These are phyloP conservation scores for Podosphaera xanthii DNA, from an alignment of 2,329 filamentous ascomycete species.

Conservation along the genomic window DNA sequence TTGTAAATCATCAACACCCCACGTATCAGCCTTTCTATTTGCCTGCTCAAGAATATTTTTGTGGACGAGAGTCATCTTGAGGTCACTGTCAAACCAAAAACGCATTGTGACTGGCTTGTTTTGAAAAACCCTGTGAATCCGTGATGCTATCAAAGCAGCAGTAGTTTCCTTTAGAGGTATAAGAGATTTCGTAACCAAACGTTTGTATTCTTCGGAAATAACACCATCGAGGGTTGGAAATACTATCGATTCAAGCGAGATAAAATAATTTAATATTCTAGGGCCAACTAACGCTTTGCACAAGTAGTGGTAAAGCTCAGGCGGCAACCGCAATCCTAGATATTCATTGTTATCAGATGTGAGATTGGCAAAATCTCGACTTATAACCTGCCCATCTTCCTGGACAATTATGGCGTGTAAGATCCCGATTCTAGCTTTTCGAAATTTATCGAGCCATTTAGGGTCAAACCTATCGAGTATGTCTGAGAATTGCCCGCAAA, in stretches of 20 bases:
- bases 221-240: slow-evolving; percentile 71
- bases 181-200: slow-evolving; percentile 52
- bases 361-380: slow-evolving; percentile 48
- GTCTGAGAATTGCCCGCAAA: slow-evolving; percentile 61
- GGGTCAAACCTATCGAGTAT: slow-evolving; percentile 47
- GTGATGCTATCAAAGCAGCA: slow-evolving; percentile 54
- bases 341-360: slow-evolving; percentile 76
- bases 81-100: slow-evolving; percentile 63
- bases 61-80: slow-evolving; percentile 45
- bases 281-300: slow-evolving; percentile 62
- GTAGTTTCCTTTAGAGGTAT: slow-evolving; percentile 53
- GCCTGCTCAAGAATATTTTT: slow-evolving; percentile 26
- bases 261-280: slow-evolving; percentile 60
- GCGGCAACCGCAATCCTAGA: slow-evolving; percentile 68
- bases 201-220: slow-evolving; percentile 57
- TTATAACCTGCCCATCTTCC: slow-evolving; percentile 41
- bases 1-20: slow-evolving; percentile 46
- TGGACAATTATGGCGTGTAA: slow-evolving; percentile 66
- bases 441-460: slow-evolving; percentile 68
- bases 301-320: slow-evolving; percentile 78
- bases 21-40: slow-evolving; percentile 28
- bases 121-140: slow-evolving; percentile 63
- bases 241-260: slow-evolving; percentile 55
- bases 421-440: slow-evolving; percentile 62
- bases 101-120: slow-evolving; percentile 55